A percentile compares a stretch with the other conserved stretches of the same genome.
phyloP scores from a whole-genome alignment of 495 filamentous ascomycete species.

The Thermochaetoides thermophila region DNA sequence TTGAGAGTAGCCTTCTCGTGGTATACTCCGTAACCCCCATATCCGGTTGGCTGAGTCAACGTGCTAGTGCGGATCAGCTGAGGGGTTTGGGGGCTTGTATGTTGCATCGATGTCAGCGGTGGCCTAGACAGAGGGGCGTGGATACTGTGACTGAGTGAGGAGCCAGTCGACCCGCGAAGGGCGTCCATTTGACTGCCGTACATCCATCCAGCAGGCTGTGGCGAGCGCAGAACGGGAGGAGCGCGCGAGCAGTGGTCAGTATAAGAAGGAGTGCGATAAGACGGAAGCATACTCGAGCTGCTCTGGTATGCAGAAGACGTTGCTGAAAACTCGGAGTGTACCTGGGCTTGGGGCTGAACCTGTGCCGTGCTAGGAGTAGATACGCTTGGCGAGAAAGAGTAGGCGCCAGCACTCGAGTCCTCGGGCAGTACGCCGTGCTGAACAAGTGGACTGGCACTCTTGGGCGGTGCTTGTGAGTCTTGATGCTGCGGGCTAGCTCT shows the following conservation, averaged over 20 bases:
- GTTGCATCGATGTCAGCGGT: slow-evolving; percentile 24
- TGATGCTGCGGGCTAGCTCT: slow-evolving; percentile 25
- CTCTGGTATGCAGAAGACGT: slow-evolving; percentile 19
- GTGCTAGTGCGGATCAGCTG: slow-evolving; percentile 74
- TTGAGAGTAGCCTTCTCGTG: slow-evolving; percentile 76
- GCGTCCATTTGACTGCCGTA: slow-evolving; percentile 29
- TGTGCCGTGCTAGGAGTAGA: slow-evolving; percentile 20
- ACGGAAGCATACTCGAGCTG: slow-evolving; percentile 31
- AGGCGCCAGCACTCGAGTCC: slow-evolving; percentile 30
- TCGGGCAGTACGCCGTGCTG: slow-evolving; percentile 17
- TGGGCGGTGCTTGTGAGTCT: slow-evolving; percentile 12
- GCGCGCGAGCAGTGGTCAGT: slow-evolving; percentile 31
- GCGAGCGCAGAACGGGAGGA: slow-evolving; percentile 31
- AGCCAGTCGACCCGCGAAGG: slow-evolving; percentile 24
- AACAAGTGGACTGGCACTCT: slow-evolving; percentile 15
- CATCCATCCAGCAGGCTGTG: slow-evolving; percentile 29
- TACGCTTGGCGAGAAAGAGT: slow-evolving; percentile 28
- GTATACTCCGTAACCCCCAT: slow-evolving; percentile 39
- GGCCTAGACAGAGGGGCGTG: slow-evolving; percentile 23
- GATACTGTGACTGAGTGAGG: slow-evolving; percentile 11
- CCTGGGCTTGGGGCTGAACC: slow-evolving; percentile 12
- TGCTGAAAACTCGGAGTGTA: slow-evolving; percentile 14
- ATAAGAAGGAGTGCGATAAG: slow-evolving; percentile 29
- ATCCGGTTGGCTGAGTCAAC: slow-evolving; percentile 37
- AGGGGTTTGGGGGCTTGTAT: slow-evolving; percentile 37